These are phyloP conservation scores for Sechiopsis laciniata DNA, from an alignment of 306 rosid species.

Conservation along the genomic window DNA sequence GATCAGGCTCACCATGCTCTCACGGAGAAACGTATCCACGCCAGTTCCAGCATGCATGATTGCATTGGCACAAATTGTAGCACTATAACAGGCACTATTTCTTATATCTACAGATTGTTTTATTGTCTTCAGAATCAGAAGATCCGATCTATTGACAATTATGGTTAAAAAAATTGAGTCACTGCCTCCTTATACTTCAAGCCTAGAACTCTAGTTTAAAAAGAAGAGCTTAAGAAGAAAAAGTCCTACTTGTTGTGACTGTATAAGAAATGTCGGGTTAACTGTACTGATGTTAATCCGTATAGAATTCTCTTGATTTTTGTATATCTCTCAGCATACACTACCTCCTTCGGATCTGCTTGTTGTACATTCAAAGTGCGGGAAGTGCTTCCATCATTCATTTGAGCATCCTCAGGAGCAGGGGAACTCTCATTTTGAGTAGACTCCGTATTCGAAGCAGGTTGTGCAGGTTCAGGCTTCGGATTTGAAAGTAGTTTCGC, in stretches of 20 bases:
- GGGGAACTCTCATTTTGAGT: conserved; percentile 43
- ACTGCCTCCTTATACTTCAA: not conserved
- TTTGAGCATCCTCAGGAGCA: conserved; percentile 69
- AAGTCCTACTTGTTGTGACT: conserved; percentile 91
- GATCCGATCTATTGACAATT: conserved; percentile 66
- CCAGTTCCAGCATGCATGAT: conserved; percentile 98
- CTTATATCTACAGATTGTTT: conserved; percentile 99
- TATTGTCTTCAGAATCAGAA: conserved; percentile 87
- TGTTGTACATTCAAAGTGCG: conserved; percentile 38
- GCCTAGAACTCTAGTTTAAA: conserved; percentile 8
- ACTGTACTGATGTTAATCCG: conserved; percentile 85
- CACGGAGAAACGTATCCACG: conserved; percentile 93
- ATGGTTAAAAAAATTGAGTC: conserved; percentile 23
- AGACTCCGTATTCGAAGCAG: conserved; percentile 43
- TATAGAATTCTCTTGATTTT: conserved; percentile 89
- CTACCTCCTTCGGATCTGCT: conserved; percentile 60
- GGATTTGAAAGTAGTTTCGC: conserved; percentile 71
- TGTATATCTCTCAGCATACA: conserved; percentile 69
- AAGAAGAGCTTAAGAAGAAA: conserved; percentile 18
- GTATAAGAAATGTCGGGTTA: conserved; percentile 88
- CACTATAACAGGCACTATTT: conserved; percentile 94
- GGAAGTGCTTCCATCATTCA: conserved; percentile 57
- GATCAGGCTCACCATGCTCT: conserved; percentile 60
- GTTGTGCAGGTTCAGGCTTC: conserved; percentile 45
- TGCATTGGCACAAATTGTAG: conserved; percentile 93